Evolutionary conservation across 164 flowering plant species (phyloP).

Genomic region (Pachysandra terminalis): DNA sequence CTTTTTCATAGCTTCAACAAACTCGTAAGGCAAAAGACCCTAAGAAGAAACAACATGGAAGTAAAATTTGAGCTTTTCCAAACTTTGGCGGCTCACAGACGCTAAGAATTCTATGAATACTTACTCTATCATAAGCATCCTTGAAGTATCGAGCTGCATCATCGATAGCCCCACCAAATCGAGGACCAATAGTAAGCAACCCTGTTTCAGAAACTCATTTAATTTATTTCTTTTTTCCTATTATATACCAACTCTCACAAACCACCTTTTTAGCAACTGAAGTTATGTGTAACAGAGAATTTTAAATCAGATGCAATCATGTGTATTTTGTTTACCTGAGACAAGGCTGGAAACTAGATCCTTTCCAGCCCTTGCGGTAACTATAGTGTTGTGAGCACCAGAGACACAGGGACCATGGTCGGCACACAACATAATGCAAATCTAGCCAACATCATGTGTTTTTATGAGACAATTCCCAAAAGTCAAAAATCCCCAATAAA

Average conservation of each 20-base stretch:
- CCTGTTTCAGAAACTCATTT: constrained; percentile 56
- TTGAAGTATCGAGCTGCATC: constrained; percentile 98
- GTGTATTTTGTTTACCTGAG: constrained; percentile 48
- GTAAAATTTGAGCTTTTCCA: constrained; percentile 5
- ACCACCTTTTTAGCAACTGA: not conserved
- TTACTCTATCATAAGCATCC: constrained; percentile 89
- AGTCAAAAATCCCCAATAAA: not conserved
- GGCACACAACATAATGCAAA: constrained; percentile 97
- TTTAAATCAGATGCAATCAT: not conserved
- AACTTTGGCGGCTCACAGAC: not conserved
- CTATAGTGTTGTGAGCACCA: constrained; percentile 98
- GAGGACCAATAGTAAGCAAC: constrained; percentile 94
- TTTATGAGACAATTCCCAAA: not conserved
- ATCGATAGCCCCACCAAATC: constrained; percentile 99
- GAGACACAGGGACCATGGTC: constrained; percentile 99
- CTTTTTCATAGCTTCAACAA: constrained; percentile 96
- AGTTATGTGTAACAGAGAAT: not conserved
- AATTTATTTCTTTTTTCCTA: not conserved
- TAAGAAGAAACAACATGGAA: constrained; percentile 24
- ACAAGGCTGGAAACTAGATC: constrained; percentile 97
- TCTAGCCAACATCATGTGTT: constrained; percentile 43
- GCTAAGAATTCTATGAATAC: constrained; percentile 11
- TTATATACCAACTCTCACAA: not conserved
- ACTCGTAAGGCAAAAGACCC: constrained; percentile 86
- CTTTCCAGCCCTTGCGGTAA: constrained; percentile 98